Percentiles rank a stretch among this genome's conserved stretches.
phyloP scores from a whole-genome alignment of 2,329 filamentous ascomycete genomes.

The Pochonia chlamydosporia region DNA sequence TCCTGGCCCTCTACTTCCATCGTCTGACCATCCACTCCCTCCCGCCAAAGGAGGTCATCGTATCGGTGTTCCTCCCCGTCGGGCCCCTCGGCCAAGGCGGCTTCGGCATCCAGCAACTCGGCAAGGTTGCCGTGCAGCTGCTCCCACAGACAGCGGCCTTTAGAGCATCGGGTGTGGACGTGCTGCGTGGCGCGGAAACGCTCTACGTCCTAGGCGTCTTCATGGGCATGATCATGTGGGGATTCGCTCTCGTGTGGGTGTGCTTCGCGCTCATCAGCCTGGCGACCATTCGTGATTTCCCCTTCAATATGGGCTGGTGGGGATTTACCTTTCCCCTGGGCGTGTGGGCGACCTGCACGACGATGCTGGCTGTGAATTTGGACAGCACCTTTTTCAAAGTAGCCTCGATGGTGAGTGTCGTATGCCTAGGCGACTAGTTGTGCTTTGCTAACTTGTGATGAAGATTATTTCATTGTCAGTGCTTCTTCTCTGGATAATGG shows the following conservation, averaged over 20 bases:
- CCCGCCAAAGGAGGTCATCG: conserved; percentile 60
- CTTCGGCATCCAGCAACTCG: conserved; percentile 49
- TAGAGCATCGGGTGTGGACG: conserved; percentile 28
- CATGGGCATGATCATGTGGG: conserved; percentile 37
- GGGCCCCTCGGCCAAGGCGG: conserved; percentile 63
- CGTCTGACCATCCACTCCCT: conserved; percentile 61
- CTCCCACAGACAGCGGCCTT: conserved; percentile 38
- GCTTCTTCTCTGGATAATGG: conserved; percentile 35
- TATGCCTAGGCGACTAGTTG: neutral
- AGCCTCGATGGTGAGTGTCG: conserved; percentile 28
- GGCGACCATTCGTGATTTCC: conserved; percentile 31
- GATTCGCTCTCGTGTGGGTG: conserved; percentile 38
- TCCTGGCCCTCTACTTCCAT: conserved; percentile 64
- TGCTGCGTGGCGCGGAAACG: conserved; percentile 31
- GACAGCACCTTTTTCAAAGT: conserved; percentile 38
- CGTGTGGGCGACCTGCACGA: conserved; percentile 37
- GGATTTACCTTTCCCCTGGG: conserved; percentile 41
- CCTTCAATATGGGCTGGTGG: conserved; percentile 44
- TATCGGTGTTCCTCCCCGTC: conserved; percentile 61
- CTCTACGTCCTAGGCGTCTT: conserved; percentile 53
- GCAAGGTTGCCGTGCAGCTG: conserved; percentile 38
- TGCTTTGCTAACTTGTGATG: neutral
- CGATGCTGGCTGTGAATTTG: conserved; percentile 32
- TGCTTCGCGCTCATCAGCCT: conserved; percentile 37
- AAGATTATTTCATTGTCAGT: conserved; percentile 36